Evolutionary conservation across 768 basidiomycete species (phyloP), one percentile per base, ranked within the genome.

Genomic region (Lepiota brunneoincarnata): DNA sequence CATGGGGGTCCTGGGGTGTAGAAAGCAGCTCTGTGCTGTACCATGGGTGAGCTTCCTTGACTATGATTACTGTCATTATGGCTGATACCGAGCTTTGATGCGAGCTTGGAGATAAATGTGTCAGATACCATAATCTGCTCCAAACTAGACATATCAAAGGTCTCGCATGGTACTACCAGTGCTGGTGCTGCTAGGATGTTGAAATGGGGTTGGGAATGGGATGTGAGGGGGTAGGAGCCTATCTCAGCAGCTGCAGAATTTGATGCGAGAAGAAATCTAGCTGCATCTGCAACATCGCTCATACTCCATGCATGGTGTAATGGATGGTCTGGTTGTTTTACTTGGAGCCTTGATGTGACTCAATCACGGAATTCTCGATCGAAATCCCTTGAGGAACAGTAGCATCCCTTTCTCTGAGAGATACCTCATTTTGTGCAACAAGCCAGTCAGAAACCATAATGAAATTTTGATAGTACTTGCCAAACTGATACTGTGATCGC

Each of bases 351-450:
- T n/a, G n/a, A 50, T 2, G 34, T 45, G 4, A 61, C 51, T 2
- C 49, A n/a, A 18, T 38, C 9, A 6, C 49, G 9, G 21, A 62
- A 54, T 1, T 28, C 24, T n/a, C 21, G 1, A n/a, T 55, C 55
- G 18, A 60, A 38, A 1, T n/a, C 61, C 59, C 17, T 34, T 26
- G 10, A 63, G 7, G 37, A 59, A 58, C 6, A n/a, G 40, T 11
- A 9, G 26, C 48, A 3, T 17, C 18, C 9, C 38, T 49, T 28
- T 62, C 57, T 2, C 26, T 20, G 4, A 52, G 18, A 0, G 58
- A 45, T 1, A 60, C 42, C 14, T 50, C 37, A 18, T 41, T 31
- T 11, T 44, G 21, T 1, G 11, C 20, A 0, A 37, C 2, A 1
- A 54, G 47, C 28, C 21, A 49, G 15, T 49, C 39, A 4, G 51